Evolutionary conservation across 2,329 filamentous ascomycete species (phyloP).

Genomic region (Drechslerella dactyloides): DNA sequence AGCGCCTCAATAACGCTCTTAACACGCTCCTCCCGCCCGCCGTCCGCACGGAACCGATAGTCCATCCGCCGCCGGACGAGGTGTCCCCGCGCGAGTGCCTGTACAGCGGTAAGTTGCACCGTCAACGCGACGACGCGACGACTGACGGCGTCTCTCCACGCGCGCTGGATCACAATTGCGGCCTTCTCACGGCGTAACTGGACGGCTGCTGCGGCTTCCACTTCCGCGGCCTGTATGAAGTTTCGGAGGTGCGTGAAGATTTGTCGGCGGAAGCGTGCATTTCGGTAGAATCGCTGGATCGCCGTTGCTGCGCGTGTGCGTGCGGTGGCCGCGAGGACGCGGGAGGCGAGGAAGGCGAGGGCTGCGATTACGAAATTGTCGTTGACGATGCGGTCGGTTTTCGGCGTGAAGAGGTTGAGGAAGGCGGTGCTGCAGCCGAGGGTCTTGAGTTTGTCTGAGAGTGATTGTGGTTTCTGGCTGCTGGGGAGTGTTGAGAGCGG

Average conservation of each 20-base stretch:
- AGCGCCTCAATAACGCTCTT: conserved; percentile 5
- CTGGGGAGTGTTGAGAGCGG: conserved; percentile 57
- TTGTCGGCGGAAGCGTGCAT: conserved; percentile 48
- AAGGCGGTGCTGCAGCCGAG: conserved; percentile 56
- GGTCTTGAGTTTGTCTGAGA: conserved; percentile 57
- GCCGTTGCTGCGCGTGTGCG: conserved; percentile 28
- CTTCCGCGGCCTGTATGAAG: conserved; percentile 42
- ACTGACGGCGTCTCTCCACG: conserved; percentile 51
- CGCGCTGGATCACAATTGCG: conserved; percentile 51
- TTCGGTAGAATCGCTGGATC: conserved; percentile 52
- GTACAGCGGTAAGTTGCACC: conserved; percentile 10
- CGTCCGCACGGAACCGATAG: conserved; percentile 14
- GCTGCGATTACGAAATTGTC: conserved; percentile 65
- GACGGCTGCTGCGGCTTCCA: conserved; percentile 12
- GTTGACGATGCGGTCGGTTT: conserved; percentile 61
- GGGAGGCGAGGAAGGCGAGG: conserved; percentile 67
- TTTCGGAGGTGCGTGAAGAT: conserved; percentile 22
- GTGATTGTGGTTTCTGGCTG: conserved; percentile 18
- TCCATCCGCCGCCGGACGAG: conserved; percentile 28
- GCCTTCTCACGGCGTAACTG: conserved; percentile 32
- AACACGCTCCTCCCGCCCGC: background rate
- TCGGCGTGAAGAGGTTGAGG: conserved; percentile 53
- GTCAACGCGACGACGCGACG: conserved; percentile 13
- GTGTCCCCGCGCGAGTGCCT: conserved; percentile 11
- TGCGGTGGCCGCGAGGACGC: conserved; percentile 63